These are phyloP conservation scores for Vigna unguiculata DNA, from an alignment of 306 rosid genomes.

Conservation along the genomic window DNA sequence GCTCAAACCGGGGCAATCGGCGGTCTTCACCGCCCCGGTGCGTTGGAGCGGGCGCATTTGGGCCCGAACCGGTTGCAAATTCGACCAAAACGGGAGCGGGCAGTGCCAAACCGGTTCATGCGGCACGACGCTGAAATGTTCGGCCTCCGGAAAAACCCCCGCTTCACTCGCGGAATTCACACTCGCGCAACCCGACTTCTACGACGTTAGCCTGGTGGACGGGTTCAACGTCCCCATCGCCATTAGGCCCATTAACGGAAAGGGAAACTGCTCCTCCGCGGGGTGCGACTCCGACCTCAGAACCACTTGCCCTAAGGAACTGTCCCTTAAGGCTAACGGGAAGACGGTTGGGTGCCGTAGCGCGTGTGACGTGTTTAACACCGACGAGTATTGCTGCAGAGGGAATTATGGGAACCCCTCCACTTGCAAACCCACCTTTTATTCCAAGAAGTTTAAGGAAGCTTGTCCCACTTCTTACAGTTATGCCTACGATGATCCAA, in stretches of 20 bases:
- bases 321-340: constrained; percentile 59
- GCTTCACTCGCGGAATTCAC: constrained; percentile 90
- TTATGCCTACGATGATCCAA: constrained; percentile 91
- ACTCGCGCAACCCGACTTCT: constrained; percentile 62
- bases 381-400: constrained; percentile 91
- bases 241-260: constrained; percentile 63
- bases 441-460: constrained; percentile 78
- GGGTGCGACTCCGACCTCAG: constrained; percentile 83
- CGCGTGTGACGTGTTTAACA: constrained; percentile 83
- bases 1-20: constrained; percentile 69
- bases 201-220: constrained; percentile 92
- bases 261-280: constrained; percentile 68
- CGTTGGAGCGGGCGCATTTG: constrained; percentile 91
- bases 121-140: constrained; percentile 66
- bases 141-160: constrained; percentile 70
- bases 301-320: constrained; percentile 59
- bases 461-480: constrained; percentile 89
- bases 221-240: constrained; percentile 81
- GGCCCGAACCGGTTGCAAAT: constrained; percentile 95
- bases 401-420: constrained; percentile 70
- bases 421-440: constrained; percentile 74
- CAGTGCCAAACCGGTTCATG: constrained; percentile 77
- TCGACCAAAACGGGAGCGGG: constrained; percentile 65
- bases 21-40: constrained; percentile 63
- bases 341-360: constrained; percentile 77